phyloP scores from a whole-genome alignment of 2,329 filamentous ascomycete genomes.

The Blastomyces emzantsi region DNA sequence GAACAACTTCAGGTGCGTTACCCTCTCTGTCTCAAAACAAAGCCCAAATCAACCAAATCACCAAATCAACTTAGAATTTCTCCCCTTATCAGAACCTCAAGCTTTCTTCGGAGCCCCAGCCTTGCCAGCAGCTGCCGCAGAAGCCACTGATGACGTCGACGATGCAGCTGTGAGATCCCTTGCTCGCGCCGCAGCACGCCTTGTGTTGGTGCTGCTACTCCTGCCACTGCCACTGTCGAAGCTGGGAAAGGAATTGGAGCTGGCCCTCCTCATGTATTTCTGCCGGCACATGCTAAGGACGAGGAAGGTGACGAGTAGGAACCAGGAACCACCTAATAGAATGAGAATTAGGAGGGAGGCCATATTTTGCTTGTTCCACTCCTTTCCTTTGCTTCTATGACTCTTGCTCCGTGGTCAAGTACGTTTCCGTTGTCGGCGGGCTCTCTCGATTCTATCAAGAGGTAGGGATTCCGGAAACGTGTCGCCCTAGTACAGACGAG shows the following conservation, averaged over 20 bases:
- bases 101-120: conserved; percentile 15
- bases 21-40: background rate
- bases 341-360: conserved; percentile 16
- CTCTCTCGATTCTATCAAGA: background rate
- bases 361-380: conserved; percentile 7
- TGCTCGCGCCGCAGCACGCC: background rate
- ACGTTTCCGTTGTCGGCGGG: background rate
- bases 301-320: conserved; percentile 17
- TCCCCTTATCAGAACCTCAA: background rate
- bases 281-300: conserved; percentile 18
- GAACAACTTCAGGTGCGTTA: background rate
- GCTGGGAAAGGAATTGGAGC: background rate
- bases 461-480: background rate
- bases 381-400: background rate
- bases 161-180: background rate
- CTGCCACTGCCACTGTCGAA: background rate
- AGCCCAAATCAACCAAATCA: background rate
- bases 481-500: background rate
- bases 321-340: conserved; percentile 16
- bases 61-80: background rate
- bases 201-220: background rate
- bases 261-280: conserved; percentile 9
- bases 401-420: background rate
- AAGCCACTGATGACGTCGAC: conserved; percentile 1
- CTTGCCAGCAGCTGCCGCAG: conserved; percentile 10